A percentile compares a stretch with the other conserved stretches of the same genome.
Conservation (phyloP, 148 eudicot species). For the Cornus kousa region DNA sequence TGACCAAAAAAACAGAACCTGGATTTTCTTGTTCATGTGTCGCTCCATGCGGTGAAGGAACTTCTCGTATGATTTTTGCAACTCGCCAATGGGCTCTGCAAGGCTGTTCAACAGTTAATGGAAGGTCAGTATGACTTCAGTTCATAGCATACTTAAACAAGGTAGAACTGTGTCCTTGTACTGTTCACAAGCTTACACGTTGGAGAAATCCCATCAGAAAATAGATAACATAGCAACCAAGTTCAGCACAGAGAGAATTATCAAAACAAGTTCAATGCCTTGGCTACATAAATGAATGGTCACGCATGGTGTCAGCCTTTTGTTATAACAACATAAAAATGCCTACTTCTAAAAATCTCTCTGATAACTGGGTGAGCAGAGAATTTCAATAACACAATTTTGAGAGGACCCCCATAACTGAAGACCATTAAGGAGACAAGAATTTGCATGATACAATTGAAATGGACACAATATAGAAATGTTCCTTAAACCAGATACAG, state of each 20-base stretch:
- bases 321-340: not conserved
- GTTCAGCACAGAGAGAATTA: not conserved
- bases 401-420: not conserved
- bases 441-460: not conserved
- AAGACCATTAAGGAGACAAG: not conserved
- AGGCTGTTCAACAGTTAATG: conserved; percentile 47
- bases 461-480: not conserved
- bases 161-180: not conserved
- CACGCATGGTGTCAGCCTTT: not conserved
- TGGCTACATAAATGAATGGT: not conserved
- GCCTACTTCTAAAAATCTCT: not conserved
- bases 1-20: conserved; percentile 36
- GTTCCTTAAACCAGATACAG: not conserved
- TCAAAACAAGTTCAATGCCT: not conserved
- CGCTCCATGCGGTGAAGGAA: conserved; percentile 69
- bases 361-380: not conserved
- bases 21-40: conserved; percentile 58
- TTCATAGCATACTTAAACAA: conserved; percentile 1
- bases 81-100: conserved; percentile 87
- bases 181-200: not conserved
- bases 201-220: not conserved
- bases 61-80: conserved; percentile 79
- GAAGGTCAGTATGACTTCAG: conserved; percentile 12
- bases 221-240: not conserved
- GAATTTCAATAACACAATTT: not conserved